Conservation (phyloP, 257 asterid species). For the Forsythia viridissima region DNA sequence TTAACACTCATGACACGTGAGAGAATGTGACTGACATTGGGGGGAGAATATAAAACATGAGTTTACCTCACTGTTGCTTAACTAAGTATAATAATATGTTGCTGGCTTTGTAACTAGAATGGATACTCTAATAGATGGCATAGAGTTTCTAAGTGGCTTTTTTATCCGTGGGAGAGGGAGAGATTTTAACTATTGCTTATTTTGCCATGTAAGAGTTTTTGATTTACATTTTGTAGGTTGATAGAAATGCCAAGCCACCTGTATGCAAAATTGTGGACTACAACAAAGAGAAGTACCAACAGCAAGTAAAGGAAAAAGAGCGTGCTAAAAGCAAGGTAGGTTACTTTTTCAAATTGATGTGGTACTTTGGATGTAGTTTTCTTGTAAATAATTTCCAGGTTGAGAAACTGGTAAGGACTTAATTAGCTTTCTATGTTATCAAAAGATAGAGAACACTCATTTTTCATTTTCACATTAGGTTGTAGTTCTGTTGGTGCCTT, state of each 20-base stretch:
- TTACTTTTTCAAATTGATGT: constrained; percentile 8
- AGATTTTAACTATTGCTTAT: constrained; percentile 20
- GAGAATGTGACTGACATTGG: background rate
- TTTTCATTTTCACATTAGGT: background rate
- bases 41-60: background rate
- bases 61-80: background rate
- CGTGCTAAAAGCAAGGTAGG: constrained; percentile 61
- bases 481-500: constrained; percentile 2
- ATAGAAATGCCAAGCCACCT: constrained; percentile 58
- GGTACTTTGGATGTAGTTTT: background rate
- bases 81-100: background rate
- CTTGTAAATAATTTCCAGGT: background rate
- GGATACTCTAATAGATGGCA: no score
- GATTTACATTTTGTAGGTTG: constrained; percentile 55
- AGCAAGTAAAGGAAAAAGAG: constrained; percentile 61
- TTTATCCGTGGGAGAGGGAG: background rate
- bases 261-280: constrained; percentile 83
- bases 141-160: background rate
- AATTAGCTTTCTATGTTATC: constrained; percentile 1
- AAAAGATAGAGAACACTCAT: background rate
- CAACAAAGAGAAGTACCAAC: constrained; percentile 58
- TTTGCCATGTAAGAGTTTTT: constrained; percentile 17
- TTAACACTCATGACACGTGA: background rate
- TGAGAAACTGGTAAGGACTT: background rate
- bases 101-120: constrained; percentile 2